Base-by-base conservation (phyloP, 1,284 basidiomycete genomes). In the Tausonia pullulans region DNA sequence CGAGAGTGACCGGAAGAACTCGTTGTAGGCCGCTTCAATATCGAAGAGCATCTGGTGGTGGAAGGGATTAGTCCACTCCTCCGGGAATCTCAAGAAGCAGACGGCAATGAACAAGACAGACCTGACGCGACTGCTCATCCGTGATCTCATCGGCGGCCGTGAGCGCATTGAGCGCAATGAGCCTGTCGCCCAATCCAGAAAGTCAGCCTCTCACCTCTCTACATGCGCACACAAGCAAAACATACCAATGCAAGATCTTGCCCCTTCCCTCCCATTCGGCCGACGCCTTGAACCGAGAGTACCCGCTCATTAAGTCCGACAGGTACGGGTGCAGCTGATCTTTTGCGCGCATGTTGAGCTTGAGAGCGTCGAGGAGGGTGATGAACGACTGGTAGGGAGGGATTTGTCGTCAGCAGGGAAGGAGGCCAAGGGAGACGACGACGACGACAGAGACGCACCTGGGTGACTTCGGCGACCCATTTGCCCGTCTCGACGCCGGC, bases 381-480 rank as follows among this genome's bases (percentile, higher is more conserved):
- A 98, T 98, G 71, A 98, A 98, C 72, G 85, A 88, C 89, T 95
- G 65, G 6, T 7, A 7, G 6, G 16, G 5, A 14, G 5, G n/a
- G 10, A 16, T 8, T 4, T 27, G 16, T 13, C 0, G 6, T 7
- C 27, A 16, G 11, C 43, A 5, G 11, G 40, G n/a, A 48, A 41
- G n/a, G 55, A 56, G 39, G 27, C 11, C 3, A 11, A 14, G 27
- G n/a, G 7, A 39, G 44, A 5, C 46, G 7, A 45, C 11, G 4
- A 6, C 2, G 11, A 11, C 9, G 16, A n/a, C 11, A 8, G 41
- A 9, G 63, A 75, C 79, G 67, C 64, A 88, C 91, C 81, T 96
- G 91, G 0, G 96, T 98, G 4, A 94, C 97, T 76, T 98, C 93
- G 4, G 95, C 95, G n/a, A 98, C 92, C 86, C 90, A 92, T 76